Evolutionary conservation across 2,329 filamentous ascomycete genomes (phyloP).

Genomic region (Calonectria henricotiae): DNA sequence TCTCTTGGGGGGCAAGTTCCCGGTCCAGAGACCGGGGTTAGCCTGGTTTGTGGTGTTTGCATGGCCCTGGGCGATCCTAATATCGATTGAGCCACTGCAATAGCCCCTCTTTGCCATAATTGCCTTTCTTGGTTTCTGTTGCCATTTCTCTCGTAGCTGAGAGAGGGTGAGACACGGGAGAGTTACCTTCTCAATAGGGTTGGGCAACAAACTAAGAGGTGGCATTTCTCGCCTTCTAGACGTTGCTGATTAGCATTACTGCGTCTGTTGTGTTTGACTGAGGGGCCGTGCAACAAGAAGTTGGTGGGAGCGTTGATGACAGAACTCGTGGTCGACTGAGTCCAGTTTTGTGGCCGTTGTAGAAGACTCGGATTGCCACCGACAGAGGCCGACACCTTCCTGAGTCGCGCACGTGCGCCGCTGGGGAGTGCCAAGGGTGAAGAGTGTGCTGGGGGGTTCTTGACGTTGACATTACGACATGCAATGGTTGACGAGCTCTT

Average conservation of each 20-base stretch:
- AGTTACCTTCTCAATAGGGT: neutral
- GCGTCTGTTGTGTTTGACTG: neutral
- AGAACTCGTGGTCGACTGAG: neutral
- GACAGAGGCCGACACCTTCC: neutral
- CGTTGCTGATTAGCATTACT: neutral
- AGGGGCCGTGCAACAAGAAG: neutral
- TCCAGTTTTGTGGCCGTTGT: neutral
- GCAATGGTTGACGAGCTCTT: no score
- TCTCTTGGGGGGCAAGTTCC: neutral
- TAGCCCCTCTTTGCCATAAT: neutral
- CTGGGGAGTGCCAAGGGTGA: neutral
- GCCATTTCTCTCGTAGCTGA: neutral
- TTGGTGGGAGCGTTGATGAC: no score
- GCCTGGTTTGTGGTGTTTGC: neutral
- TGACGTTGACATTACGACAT: neutral
- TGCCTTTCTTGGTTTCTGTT: neutral
- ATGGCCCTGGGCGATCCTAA: neutral
- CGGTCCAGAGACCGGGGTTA: neutral
- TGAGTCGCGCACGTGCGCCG: neutral
- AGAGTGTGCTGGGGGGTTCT: neutral
- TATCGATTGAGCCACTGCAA: neutral
- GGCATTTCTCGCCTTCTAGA: neutral
- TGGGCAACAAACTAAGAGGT: neutral
- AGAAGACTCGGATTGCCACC: neutral
- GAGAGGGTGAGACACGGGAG: neutral